Evolutionary conservation across 73 alveolate genomes (phyloP).

Genomic region (Tetrahymena malaccensis): DNA sequence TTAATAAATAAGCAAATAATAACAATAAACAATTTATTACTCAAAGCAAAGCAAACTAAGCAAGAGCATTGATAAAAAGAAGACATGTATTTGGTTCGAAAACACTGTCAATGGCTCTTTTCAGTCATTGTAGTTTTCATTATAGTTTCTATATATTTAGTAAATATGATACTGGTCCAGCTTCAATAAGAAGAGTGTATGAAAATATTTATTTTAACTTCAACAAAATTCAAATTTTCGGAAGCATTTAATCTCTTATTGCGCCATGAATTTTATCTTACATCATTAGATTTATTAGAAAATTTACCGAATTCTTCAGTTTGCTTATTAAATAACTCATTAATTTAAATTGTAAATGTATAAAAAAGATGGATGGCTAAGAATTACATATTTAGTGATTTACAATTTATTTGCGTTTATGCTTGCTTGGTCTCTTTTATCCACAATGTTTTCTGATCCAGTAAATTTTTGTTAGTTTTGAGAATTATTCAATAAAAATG

Average conservation of each 20-base stretch:
- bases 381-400: background rate
- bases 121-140: background rate
- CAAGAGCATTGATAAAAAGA: background rate
- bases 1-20: background rate
- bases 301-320: background rate
- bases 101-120: background rate
- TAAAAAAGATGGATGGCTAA: background rate
- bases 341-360: background rate
- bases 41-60: background rate
- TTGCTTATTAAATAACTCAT: background rate
- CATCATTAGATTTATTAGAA: background rate
- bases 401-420: constrained; percentile 22
- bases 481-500: background rate
- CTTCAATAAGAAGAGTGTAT: background rate
- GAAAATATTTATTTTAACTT: background rate
- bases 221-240: background rate
- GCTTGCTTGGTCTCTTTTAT: constrained; percentile 79
- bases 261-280: background rate
- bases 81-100: background rate
- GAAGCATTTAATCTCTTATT: background rate
- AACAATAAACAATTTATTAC: background rate
- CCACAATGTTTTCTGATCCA: constrained; percentile 91
- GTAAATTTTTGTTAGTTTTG: constrained; percentile 11
- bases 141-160: background rate
- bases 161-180: background rate